phyloP scores from a whole-genome alignment of 805 yeast genomes.

The Tetrapisispora taiwanensis region DNA sequence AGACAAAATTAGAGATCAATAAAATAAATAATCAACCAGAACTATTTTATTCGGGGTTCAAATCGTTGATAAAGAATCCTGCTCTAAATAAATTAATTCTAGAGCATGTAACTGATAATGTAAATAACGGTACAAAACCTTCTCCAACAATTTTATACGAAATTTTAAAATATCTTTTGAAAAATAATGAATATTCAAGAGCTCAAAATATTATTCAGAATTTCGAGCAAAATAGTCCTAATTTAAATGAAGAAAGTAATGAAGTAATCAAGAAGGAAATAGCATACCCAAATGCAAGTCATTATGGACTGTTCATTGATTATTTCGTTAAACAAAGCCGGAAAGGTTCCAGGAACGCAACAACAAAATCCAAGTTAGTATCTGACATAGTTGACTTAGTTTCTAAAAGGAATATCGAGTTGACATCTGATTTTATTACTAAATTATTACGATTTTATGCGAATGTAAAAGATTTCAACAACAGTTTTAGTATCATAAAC shows the following conservation, averaged over 20 bases:
- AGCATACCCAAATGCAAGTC: conserved; percentile 21
- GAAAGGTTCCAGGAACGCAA: conserved; percentile 5
- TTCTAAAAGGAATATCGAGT: conserved; percentile 21
- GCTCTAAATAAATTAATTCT: background rate
- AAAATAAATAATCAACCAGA: background rate
- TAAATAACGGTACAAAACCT: background rate
- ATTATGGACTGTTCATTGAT: conserved; percentile 33
- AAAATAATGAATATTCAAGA: background rate
- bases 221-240: background rate
- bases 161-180: background rate
- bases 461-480: conserved; percentile 22
- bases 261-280: background rate
- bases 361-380: conserved; percentile 15
- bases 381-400: conserved; percentile 26
- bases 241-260: background rate
- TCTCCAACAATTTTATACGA: background rate
- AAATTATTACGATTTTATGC: conserved; percentile 30
- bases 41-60: background rate
- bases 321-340: background rate
- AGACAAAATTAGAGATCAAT: background rate
- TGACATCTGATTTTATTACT: conserved; percentile 31
- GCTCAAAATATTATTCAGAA: background rate
- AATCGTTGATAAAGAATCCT: background rate
- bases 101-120: background rate
- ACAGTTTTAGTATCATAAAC: conserved; percentile 30